Evolutionary conservation across 192 early-diverging fungal species (phyloP).

Genomic region (Pilobolus umbonatus): DNA sequence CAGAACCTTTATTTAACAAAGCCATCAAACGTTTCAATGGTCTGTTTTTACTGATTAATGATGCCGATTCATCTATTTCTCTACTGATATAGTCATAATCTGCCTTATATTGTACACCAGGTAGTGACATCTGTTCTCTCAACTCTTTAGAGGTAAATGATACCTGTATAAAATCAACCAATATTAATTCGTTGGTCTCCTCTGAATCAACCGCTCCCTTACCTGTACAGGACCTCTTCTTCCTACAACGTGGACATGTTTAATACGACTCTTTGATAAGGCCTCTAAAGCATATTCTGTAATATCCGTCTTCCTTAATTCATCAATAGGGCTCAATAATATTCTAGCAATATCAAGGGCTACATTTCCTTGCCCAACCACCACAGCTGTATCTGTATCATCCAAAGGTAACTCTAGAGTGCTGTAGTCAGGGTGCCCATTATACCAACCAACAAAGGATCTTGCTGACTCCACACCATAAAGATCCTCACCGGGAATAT

Average conservation of each 20-base stretch:
- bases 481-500: conserved; percentile 62
- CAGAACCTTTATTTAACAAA: conserved; percentile 59
- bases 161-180: conserved; percentile 36
- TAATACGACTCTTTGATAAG: conserved; percentile 61
- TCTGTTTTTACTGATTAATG: conserved; percentile 43
- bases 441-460: conserved; percentile 94
- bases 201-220: conserved; percentile 5
- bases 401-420: conserved; percentile 58
- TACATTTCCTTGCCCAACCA: conserved; percentile 94
- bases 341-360: conserved; percentile 89
- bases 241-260: conserved; percentile 84
- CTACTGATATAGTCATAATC: conserved; percentile 54
- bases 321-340: conserved; percentile 65
- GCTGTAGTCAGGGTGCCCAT: conserved; percentile 73
- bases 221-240: conserved; percentile 92
- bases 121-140: conserved; percentile 84
- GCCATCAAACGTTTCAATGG: conserved; percentile 83
- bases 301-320: conserved; percentile 82
- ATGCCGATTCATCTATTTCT: conserved; percentile 43
- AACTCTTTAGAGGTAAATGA: conserved; percentile 95
- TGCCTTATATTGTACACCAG: conserved; percentile 53
- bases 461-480: conserved; percentile 70
- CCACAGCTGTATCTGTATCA: conserved; percentile 65
- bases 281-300: conserved; percentile 65
- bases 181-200: too few relatives aligned